Conservation (phyloP, 768 basidiomycete species). For the Lentinula raphanica region DNA sequence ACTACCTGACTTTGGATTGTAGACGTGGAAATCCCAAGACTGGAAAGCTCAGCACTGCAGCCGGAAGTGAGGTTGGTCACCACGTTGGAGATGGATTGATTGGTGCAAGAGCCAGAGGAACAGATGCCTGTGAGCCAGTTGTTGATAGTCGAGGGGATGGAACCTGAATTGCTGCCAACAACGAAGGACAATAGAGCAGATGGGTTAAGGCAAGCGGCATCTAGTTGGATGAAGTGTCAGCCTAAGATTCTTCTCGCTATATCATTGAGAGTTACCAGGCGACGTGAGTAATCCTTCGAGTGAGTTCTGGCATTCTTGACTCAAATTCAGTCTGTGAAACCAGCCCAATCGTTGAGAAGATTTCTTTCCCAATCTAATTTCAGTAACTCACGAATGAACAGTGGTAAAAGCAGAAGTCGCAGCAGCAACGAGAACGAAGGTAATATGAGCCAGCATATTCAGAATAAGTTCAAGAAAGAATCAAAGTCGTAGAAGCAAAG, state of each 20-base stretch:
- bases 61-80: conserved; percentile 41
- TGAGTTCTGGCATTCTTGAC: conserved; percentile 12
- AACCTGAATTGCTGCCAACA: conserved; percentile 20
- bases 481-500: conserved; percentile 6
- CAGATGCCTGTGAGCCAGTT: conserved; percentile 50
- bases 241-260: too few relatives aligned
- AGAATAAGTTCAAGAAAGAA: conserved; percentile 1
- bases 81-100: conserved; percentile 41
- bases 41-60: conserved; percentile 35
- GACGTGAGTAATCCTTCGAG: conserved; percentile 17
- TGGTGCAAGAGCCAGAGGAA: conserved; percentile 40
- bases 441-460: conserved; percentile 15
- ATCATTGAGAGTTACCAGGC: neutral
- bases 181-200: conserved; percentile 23
- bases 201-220: conserved; percentile 37
- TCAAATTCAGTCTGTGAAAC: conserved; percentile 8
- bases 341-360: neutral
- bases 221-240: neutral
- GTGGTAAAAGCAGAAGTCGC: conserved; percentile 8
- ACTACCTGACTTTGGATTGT: conserved; percentile 20
- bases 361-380: too few relatives aligned
- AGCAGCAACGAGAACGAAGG: conserved; percentile 9
- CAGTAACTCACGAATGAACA: conserved; percentile 9
- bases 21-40: conserved; percentile 15
- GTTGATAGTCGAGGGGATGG: conserved; percentile 37